Conservation (phyloP, 1,139 yeast species). For the Candida tunisiensis region DNA sequence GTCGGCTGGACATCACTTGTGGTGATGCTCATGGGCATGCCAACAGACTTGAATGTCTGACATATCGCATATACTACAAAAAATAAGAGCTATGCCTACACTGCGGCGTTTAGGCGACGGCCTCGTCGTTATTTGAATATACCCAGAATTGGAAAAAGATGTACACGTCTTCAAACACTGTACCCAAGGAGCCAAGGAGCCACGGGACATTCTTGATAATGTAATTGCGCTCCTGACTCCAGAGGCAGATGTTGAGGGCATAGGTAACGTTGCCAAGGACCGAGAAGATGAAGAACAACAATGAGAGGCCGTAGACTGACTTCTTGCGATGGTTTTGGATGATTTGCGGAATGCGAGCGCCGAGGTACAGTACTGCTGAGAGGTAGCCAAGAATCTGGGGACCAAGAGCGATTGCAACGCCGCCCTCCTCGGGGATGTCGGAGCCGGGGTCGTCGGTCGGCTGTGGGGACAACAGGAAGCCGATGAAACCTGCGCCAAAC, state of each 20-base stretch:
- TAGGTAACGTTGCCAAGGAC: slow-evolving; percentile 64
- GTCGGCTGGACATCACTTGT: slow-evolving; percentile 89
- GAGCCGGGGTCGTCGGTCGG: slow-evolving; percentile 12
- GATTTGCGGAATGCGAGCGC: slow-evolving; percentile 71
- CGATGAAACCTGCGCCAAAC: slow-evolving; percentile 47
- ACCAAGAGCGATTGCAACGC: slow-evolving; percentile 34
- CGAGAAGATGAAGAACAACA: slow-evolving; percentile 59
- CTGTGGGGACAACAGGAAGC: slow-evolving; percentile 42
- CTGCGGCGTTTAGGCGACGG: no score
- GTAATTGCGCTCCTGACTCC: slow-evolving; percentile 44
- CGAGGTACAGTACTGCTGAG: slow-evolving; percentile 52
- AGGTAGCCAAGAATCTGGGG: slow-evolving; percentile 60
- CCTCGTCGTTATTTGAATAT: slow-evolving; percentile 32
- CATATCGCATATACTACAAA: slow-evolving; percentile 1
- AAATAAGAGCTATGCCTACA: no score
- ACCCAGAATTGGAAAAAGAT: slow-evolving; percentile 51
- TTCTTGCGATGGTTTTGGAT: slow-evolving; percentile 49
- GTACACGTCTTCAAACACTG: slow-evolving; percentile 47
- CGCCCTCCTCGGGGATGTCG: slow-evolving; percentile 5
- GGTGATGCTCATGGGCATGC: slow-evolving; percentile 69
- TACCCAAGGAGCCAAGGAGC: slow-evolving; percentile 62
- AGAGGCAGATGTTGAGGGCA: slow-evolving; percentile 57
- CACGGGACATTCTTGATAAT: slow-evolving; percentile 49
- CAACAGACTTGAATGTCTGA: slow-evolving; percentile 11
- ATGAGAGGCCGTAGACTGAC: slow-evolving; percentile 59